These are phyloP conservation scores for Medicago arabica DNA, from an alignment of 306 rosid genomes.

Conservation along the genomic window DNA sequence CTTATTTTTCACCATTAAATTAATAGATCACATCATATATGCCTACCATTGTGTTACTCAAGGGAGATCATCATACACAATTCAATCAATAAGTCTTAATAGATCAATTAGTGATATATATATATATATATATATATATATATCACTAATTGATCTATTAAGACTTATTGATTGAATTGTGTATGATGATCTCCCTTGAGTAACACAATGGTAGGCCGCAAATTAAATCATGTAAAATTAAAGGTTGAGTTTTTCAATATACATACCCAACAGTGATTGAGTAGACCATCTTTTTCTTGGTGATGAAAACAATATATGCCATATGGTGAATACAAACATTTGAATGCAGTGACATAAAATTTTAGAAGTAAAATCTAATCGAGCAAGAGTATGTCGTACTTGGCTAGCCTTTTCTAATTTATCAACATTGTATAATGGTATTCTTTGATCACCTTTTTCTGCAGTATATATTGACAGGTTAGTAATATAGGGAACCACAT, in stretches of 20 bases:
- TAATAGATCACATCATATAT: too few species aligned
- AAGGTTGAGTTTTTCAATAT: neutral
- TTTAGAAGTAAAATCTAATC: neutral
- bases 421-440: neutral
- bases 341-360: neutral
- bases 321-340: too few species aligned
- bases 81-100: too few species aligned
- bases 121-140: too few species aligned
- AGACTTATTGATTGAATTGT: neutral
- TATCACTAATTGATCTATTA: too few species aligned
- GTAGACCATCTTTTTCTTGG: too few species aligned
- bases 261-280: neutral
- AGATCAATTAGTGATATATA: too few species aligned
- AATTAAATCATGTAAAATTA: neutral
- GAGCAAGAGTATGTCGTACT: neutral
- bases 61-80: too few species aligned
- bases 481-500: neutral
- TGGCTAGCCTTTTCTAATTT: neutral
- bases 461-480: neutral
- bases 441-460: neutral
- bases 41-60: too few species aligned
- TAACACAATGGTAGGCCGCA: too few species aligned
- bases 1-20: too few species aligned
- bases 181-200: neutral
- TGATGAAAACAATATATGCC: neutral